phyloP scores from a whole-genome alignment of 345 rosid genomes.

The Brassica cretica region DNA sequence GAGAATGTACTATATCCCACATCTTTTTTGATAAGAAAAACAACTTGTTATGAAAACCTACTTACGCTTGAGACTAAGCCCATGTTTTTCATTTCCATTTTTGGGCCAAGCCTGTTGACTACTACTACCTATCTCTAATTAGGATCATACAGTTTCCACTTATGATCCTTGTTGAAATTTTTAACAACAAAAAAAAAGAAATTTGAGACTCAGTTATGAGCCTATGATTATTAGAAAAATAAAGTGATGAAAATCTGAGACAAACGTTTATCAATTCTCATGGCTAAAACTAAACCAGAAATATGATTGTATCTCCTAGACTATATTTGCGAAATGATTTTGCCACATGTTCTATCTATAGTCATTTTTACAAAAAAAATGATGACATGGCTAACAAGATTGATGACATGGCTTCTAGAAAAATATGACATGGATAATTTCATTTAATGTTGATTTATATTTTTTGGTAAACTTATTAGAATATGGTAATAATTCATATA shows the following conservation, averaged over 20 bases:
- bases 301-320: too few relatives aligned
- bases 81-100: neutral
- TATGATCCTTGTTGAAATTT: neutral
- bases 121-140: neutral
- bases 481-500: too few relatives aligned
- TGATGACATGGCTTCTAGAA: too few relatives aligned
- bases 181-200: neutral
- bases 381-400: too few relatives aligned
- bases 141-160: neutral
- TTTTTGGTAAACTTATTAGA: too few relatives aligned
- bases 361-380: too few relatives aligned
- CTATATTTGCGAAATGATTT: too few relatives aligned
- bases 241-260: neutral
- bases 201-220: neutral
- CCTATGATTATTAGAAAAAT: too few relatives aligned
- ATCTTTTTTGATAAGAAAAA: neutral
- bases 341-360: too few relatives aligned
- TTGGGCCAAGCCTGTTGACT: neutral
- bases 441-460: too few relatives aligned
- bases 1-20: neutral
- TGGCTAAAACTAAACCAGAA: neutral
- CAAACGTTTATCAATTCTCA: neutral
- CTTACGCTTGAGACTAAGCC: neutral
- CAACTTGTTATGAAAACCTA: neutral
- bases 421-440: too few relatives aligned